A percentile compares a stretch with the other conserved stretches of the same genome.
phyloP scores from a whole-genome alignment of 345 rosid species.

The Theobroma cacao region DNA sequence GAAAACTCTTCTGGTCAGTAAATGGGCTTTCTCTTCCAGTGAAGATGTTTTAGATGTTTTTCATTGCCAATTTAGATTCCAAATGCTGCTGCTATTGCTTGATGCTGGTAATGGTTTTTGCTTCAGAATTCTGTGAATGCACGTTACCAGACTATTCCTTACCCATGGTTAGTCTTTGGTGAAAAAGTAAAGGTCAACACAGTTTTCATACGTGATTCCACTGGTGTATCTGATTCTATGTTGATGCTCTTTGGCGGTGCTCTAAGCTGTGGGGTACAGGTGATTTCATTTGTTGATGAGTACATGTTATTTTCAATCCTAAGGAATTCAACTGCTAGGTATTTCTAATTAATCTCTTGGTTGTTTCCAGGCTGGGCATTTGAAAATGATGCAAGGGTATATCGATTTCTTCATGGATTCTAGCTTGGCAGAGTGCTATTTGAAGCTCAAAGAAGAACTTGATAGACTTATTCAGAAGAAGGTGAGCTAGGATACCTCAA shows the following conservation, averaged over 20 bases:
- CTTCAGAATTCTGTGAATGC: slow-evolving; percentile 96
- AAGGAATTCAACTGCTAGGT: neutral
- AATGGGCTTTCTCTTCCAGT: neutral
- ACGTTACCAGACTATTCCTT: slow-evolving; percentile 77
- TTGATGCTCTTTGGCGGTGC: slow-evolving; percentile 88
- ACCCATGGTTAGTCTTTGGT: slow-evolving; percentile 97
- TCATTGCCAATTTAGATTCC: slow-evolving; percentile 3
- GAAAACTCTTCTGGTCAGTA: neutral
- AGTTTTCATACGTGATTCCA: slow-evolving; percentile 92
- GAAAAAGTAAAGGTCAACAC: slow-evolving; percentile 93
- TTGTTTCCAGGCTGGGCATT: slow-evolving; percentile 72
- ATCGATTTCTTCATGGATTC: slow-evolving; percentile 94
- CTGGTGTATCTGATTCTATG: slow-evolving; percentile 93
- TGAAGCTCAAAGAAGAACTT: slow-evolving; percentile 84
- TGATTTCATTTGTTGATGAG: slow-evolving; percentile 20
- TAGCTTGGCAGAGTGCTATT: slow-evolving; percentile 77
- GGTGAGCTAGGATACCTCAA: slow-evolving; percentile 31
- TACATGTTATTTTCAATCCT: neutral
- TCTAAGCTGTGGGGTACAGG: slow-evolving; percentile 68
- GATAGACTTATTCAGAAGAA: slow-evolving; percentile 68
- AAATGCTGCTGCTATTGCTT: neutral
- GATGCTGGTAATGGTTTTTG: slow-evolving; percentile 16
- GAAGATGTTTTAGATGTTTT: neutral
- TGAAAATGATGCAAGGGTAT: slow-evolving; percentile 92
- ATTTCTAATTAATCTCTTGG: slow-evolving; percentile 1